A percentile compares a stretch with the other conserved stretches of the same genome.
phyloP scores from a whole-genome alignment of 2,329 filamentous ascomycete genomes.

The Fusarium paranaense region DNA sequence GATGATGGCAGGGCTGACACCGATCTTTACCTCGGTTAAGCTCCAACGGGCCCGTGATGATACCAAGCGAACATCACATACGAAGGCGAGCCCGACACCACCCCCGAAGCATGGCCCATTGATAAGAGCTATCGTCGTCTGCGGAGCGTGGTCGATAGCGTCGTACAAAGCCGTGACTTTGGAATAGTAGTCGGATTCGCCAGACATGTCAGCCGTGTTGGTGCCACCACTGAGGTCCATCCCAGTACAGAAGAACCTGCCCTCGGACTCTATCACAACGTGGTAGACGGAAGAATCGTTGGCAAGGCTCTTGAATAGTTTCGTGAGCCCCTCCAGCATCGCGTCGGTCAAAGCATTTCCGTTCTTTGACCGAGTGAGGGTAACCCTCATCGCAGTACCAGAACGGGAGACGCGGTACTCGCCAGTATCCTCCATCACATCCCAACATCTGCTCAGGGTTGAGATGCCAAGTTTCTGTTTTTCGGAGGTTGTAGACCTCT shows the following conservation, averaged over 20 bases:
- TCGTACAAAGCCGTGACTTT: conserved; percentile 6
- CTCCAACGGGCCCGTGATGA: conserved; percentile 9
- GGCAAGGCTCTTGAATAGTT: not conserved
- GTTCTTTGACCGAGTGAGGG: not conserved
- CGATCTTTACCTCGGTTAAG: conserved; percentile 22
- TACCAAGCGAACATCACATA: conserved; percentile 17
- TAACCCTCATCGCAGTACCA: not conserved
- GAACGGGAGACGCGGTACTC: not conserved
- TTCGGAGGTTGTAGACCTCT: not conserved
- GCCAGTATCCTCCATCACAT: not conserved
- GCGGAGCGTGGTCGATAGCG: conserved; percentile 12
- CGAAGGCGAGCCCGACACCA: conserved; percentile 18
- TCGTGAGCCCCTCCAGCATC: not conserved
- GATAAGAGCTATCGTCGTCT: conserved; percentile 18
- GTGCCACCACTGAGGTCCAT: conserved; percentile 24
- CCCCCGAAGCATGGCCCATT: conserved; percentile 22
- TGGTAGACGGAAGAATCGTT: conserved; percentile 8
- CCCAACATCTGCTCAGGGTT: too few relatives aligned
- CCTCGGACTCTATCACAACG: conserved; percentile 13
- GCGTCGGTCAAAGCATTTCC: not conserved
- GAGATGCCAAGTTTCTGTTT: too few relatives aligned
- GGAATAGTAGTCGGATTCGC: not conserved
- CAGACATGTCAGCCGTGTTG: not conserved
- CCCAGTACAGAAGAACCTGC: conserved; percentile 23
- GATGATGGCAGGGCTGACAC: conserved; percentile 23